phyloP scores from a whole-genome alignment of 2,329 filamentous ascomycete species.

The Plenodomus biglobosus region DNA sequence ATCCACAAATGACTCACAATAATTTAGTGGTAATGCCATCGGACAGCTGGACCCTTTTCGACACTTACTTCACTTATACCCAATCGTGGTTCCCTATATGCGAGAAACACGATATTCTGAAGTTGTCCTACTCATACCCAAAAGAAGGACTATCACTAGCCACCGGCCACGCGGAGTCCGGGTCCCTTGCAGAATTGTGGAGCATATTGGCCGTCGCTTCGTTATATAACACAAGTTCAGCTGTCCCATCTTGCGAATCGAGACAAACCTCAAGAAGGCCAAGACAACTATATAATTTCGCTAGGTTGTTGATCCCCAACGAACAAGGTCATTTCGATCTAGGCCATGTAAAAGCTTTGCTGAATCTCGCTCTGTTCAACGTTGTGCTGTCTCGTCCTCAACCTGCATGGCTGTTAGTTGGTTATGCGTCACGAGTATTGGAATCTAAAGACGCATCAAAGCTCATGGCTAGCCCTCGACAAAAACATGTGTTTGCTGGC shows the following conservation, averaged over 20 bases:
- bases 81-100: slow-evolving; percentile 76
- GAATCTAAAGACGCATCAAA: slow-evolving; percentile 45
- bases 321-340: slow-evolving; percentile 39
- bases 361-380: slow-evolving; percentile 62
- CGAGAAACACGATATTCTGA: slow-evolving; percentile 65
- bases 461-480: slow-evolving; percentile 34
- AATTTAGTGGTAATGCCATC: slow-evolving; percentile 46
- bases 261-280: slow-evolving; percentile 10
- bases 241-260: not conserved
- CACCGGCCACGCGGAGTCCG: slow-evolving; percentile 27
- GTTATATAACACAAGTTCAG: slow-evolving; percentile 24
- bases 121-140: slow-evolving; percentile 59
- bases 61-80: slow-evolving; percentile 74
- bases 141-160: slow-evolving; percentile 43
- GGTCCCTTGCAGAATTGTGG: slow-evolving; percentile 50
- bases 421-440: slow-evolving; percentile 61
- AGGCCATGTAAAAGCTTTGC: slow-evolving; percentile 47
- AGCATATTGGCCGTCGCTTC: slow-evolving; percentile 49
- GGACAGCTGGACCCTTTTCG: slow-evolving; percentile 63
- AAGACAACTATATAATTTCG: slow-evolving; percentile 29
- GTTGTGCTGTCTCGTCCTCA: slow-evolving; percentile 60
- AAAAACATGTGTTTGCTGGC: slow-evolving; percentile 54
- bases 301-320: slow-evolving; percentile 34
- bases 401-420: slow-evolving; percentile 65
- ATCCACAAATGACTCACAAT: not conserved